Percentiles rank a stretch among this genome's conserved stretches.
phyloP scores from a whole-genome alignment of 495 filamentous ascomycete genomes.

The Aspergillus nanangensis region DNA sequence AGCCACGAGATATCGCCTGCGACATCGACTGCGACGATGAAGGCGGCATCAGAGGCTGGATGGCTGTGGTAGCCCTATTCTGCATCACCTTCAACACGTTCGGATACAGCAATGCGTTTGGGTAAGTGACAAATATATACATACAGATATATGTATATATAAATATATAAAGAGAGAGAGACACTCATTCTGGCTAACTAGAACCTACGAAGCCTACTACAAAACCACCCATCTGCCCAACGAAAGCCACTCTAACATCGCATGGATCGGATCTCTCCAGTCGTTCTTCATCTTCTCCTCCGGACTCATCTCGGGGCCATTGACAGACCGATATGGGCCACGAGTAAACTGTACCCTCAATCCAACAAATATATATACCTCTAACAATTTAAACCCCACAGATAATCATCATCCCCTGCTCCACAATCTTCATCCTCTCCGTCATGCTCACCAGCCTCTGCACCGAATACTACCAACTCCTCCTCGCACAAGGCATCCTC shows the following conservation, averaged over 20 bases:
- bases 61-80: constrained; percentile 53
- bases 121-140: constrained; percentile 18
- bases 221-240: constrained; percentile 11
- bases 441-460: too few species aligned
- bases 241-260: constrained; percentile 28
- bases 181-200: not conserved
- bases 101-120: constrained; percentile 52
- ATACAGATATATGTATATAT: too few species aligned
- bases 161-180: not conserved
- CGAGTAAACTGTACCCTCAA: constrained; percentile 11
- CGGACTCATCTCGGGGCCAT: constrained; percentile 18
- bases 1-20: too few species aligned
- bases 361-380: not conserved
- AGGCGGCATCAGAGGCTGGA: constrained; percentile 51
- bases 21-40: too few species aligned
- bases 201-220: constrained; percentile 30
- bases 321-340: constrained; percentile 22
- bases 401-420: constrained; percentile 10
- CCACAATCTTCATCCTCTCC: constrained; percentile 19
- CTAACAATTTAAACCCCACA: constrained; percentile 1
- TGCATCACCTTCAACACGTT: constrained; percentile 53
- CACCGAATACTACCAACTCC: too few species aligned
- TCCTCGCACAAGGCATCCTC: too few species aligned
- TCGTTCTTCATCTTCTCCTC: constrained; percentile 28
- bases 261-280: constrained; percentile 43